Conservation (phyloP, 2,329 filamentous ascomycete species). For the Venturia asperata region DNA sequence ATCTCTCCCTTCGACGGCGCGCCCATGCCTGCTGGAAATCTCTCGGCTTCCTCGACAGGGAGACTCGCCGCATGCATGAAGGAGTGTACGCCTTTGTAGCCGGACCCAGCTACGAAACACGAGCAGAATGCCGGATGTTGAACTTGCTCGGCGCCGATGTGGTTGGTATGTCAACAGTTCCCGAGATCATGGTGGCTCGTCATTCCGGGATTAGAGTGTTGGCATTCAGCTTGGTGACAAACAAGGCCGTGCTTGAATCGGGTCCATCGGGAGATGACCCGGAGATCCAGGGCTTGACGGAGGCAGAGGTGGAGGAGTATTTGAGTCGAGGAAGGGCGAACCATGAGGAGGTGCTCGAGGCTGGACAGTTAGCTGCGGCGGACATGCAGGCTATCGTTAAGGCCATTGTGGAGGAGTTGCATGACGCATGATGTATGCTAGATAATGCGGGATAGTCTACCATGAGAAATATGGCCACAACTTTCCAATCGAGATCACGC, state of each 20-base stretch:
- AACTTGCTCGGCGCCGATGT: constrained; percentile 56
- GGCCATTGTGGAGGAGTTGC: constrained; percentile 7
- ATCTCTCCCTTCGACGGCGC: constrained; percentile 51
- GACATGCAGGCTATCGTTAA: constrained; percentile 49
- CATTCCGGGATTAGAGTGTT: constrained; percentile 57
- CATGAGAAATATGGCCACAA: background rate
- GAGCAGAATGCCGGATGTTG: constrained; percentile 58
- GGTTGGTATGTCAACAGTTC: constrained; percentile 65
- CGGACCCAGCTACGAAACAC: constrained; percentile 59
- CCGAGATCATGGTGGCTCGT: constrained; percentile 59
- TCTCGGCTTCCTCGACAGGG: constrained; percentile 37
- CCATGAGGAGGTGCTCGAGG: constrained; percentile 59
- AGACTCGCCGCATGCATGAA: constrained; percentile 51
- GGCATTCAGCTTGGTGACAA: constrained; percentile 60
- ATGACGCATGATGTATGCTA: constrained; percentile 1
- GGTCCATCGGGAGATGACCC: constrained; percentile 52
- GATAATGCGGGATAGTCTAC: background rate
- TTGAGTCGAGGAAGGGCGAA: constrained; percentile 54
- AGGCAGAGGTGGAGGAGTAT: constrained; percentile 46
- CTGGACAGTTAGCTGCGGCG: constrained; percentile 51
- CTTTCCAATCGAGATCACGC: background rate
- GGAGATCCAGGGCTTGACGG: constrained; percentile 44
- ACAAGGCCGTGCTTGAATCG: constrained; percentile 53
- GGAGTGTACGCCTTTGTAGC: constrained; percentile 60
- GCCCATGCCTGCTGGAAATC: constrained; percentile 52